Conservation (phyloP, 2,329 filamentous ascomycete species). For the Ophiostoma sp. region DNA sequence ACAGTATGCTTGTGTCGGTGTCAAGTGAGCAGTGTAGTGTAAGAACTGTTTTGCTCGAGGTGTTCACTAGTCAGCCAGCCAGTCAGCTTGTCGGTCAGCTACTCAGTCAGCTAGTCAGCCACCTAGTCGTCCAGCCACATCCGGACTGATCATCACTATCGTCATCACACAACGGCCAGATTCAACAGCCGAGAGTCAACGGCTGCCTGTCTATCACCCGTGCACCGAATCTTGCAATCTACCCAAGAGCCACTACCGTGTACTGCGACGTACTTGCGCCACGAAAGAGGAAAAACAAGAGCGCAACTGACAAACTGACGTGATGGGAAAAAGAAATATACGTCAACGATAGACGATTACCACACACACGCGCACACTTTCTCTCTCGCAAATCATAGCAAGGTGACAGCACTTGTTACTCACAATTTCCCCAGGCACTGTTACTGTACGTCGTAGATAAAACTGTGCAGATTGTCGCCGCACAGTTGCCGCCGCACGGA, state of each 20-base stretch:
- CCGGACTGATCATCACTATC: background rate
- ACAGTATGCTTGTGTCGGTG: too few species aligned
- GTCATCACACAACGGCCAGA: background rate
- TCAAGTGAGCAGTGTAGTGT: too few species aligned
- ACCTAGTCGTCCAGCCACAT: background rate
- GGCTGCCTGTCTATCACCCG: background rate
- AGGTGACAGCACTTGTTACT: background rate
- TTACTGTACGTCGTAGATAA: background rate
- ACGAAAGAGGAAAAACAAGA: background rate
- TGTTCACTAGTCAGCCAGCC: too few species aligned
- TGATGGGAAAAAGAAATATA: background rate
- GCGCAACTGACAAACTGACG: background rate
- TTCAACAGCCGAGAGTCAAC: background rate
- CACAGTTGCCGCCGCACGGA: constrained; percentile 7
- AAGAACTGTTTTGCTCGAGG: too few species aligned
- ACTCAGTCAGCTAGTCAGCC: background rate
- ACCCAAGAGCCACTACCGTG: background rate
- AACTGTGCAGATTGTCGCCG: constrained; percentile 8
- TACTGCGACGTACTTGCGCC: too few species aligned
- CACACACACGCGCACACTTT: background rate
- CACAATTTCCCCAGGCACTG: background rate
- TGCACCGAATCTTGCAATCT: background rate
- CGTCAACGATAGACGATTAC: too few species aligned
- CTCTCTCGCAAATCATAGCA: background rate
- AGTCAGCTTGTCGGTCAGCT: too few species aligned